Conservation (phyloP, 2,329 filamentous ascomycete species). For the Pestalotiopsis fici region DNA sequence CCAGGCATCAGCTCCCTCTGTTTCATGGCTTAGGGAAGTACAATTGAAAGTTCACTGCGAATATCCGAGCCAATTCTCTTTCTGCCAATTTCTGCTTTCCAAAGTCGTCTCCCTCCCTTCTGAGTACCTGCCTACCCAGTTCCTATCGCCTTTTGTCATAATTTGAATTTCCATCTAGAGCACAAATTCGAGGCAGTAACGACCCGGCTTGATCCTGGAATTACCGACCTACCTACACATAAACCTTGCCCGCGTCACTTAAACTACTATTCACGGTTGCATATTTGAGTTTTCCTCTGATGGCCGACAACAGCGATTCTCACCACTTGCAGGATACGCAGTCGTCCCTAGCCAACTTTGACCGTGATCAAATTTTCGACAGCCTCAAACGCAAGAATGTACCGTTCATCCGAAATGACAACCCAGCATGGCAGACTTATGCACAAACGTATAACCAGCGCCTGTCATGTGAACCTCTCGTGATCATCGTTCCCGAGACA, state of each 20-base stretch:
- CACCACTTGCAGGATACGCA: background rate
- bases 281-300: background rate
- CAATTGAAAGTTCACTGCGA: too few species aligned
- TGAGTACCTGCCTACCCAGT: too few species aligned
- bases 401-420: background rate
- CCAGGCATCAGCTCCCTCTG: too few species aligned
- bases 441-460: constrained; percentile 23
- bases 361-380: constrained; percentile 39
- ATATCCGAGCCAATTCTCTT: too few species aligned
- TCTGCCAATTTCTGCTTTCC: too few species aligned
- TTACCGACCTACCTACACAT: background rate
- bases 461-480: constrained; percentile 17
- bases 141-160: background rate
- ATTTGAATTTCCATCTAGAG: background rate
- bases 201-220: background rate
- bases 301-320: background rate
- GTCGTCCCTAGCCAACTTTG: background rate
- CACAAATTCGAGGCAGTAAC: background rate
- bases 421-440: background rate
- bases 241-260: background rate
- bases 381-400: background rate
- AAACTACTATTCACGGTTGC: background rate
- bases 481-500: constrained; percentile 25
- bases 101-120: too few species aligned
- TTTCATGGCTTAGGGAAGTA: too few species aligned